Conservation (phyloP, 1,284 basidiomycete genomes). For the Sphaerobolus stellatus region DNA sequence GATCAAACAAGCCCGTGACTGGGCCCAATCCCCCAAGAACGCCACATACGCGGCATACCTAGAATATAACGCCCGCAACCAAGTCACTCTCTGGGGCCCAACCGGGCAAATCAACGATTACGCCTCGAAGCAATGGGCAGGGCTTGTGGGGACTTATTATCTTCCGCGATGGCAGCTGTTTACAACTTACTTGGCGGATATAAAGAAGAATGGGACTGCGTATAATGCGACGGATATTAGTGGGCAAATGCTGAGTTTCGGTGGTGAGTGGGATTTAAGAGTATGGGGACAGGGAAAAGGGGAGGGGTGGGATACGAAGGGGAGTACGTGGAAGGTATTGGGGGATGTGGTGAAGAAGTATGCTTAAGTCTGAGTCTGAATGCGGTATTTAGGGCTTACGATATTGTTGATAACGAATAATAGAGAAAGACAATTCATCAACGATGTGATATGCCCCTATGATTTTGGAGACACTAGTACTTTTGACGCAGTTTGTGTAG, state of each 20-base stretch:
- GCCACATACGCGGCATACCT: conserved; percentile 35
- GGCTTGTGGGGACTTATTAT: conserved; percentile 42
- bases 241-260: conserved; percentile 32
- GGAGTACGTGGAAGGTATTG: conserved; percentile 30
- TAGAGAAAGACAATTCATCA: no score
- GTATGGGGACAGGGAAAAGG: conserved; percentile 24
- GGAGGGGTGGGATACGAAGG: conserved; percentile 25
- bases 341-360: neutral
- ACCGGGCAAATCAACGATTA: conserved; percentile 43
- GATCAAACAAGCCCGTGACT: conserved; percentile 37
- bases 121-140: conserved; percentile 48
- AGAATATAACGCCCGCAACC: conserved; percentile 43
- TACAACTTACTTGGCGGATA: conserved; percentile 30
- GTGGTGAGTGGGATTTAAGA: conserved; percentile 31
- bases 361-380: no score
- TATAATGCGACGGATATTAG: conserved; percentile 31
- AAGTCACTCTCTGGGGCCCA: conserved; percentile 48
- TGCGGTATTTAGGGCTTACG: no score
- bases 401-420: no score
- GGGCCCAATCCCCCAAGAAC: conserved; percentile 26
- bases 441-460: no score
- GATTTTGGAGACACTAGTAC: no score
- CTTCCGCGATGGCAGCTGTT: conserved; percentile 37
- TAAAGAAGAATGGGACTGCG: conserved; percentile 27
- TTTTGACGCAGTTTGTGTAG: no score